phyloP scores from a whole-genome alignment of 257 asterid genomes.

The Rauvolfia tetraphylla region DNA sequence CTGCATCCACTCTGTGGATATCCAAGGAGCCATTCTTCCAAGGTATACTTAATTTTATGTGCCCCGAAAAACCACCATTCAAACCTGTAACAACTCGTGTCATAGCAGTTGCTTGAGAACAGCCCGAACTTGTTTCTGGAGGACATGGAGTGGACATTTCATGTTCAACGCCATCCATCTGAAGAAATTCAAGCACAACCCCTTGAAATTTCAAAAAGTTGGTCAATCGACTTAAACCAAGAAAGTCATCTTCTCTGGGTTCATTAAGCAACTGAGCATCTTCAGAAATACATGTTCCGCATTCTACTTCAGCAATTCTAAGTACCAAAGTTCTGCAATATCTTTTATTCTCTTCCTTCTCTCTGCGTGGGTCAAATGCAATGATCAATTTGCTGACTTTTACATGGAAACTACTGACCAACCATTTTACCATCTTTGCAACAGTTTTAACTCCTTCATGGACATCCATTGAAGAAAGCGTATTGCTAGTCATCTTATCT shows the following conservation, averaged over 20 bases:
- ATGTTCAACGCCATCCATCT: conserved; percentile 45
- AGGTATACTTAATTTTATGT: conserved; percentile 71
- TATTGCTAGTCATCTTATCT: conserved; percentile 32
- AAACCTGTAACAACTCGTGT: conserved; percentile 63
- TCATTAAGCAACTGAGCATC: conserved; percentile 46
- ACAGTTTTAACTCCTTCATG: conserved; percentile 97
- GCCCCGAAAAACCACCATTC: conserved; percentile 82
- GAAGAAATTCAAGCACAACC: conserved; percentile 76
- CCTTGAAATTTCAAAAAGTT: conserved; percentile 74
- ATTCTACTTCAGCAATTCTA: conserved; percentile 76
- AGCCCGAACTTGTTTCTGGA: conserved; percentile 43
- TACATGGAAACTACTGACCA: conserved; percentile 81
- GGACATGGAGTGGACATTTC: conserved; percentile 36
- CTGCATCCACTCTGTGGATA: conserved; percentile 78
- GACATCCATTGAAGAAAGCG: conserved; percentile 60
- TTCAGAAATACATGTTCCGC: conserved; percentile 79
- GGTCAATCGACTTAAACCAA: conserved; percentile 73
- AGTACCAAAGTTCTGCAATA: conserved; percentile 68
- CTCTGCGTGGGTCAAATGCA: conserved; percentile 76
- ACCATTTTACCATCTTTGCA: conserved; percentile 94
- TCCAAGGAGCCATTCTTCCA: conserved; percentile 95
- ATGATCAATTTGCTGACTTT: conserved; percentile 66
- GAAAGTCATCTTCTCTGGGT: conserved; percentile 43
- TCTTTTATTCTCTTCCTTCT: conserved; percentile 39
- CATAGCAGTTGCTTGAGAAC: conserved; percentile 43